A percentile compares a stretch with the other conserved stretches of the same genome.
phyloP scores from a whole-genome alignment of 2,329 filamentous ascomycete species.

The Xylaria arbuscula region DNA sequence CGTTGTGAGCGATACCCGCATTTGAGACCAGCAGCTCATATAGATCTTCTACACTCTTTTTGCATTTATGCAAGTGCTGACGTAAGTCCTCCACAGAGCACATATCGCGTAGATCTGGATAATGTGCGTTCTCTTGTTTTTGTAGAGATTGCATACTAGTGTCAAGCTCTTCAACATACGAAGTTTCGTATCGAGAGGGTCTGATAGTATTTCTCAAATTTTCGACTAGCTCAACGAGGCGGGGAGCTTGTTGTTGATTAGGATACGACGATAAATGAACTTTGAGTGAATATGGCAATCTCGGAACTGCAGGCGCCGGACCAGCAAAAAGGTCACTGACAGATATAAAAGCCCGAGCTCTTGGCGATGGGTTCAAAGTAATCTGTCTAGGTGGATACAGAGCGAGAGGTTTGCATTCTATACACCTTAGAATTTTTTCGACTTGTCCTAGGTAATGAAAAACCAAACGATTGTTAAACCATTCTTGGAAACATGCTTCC shows the following conservation, averaged over 20 bases:
- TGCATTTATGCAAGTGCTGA: slow-evolving; percentile 14
- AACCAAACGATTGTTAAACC: slow-evolving; percentile 16
- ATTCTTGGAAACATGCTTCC: slow-evolving; percentile 11
- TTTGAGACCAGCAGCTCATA: neutral
- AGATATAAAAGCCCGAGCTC: slow-evolving; percentile 20
- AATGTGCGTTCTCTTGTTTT: neutral
- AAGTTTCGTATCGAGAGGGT: slow-evolving; percentile 10
- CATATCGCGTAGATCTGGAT: neutral
- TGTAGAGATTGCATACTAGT: slow-evolving; percentile 26
- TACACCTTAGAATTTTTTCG: neutral
- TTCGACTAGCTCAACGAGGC: slow-evolving; percentile 19
- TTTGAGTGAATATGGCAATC: neutral
- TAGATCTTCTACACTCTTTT: slow-evolving; percentile 6
- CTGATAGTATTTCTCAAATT: neutral
- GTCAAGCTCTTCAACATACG: slow-evolving; percentile 24
- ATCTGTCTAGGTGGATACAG: neutral
- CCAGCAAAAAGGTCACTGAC: slow-evolving; percentile 24
- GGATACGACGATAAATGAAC: neutral
- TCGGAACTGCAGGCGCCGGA: slow-evolving; percentile 1
- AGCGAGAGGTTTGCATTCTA: neutral
- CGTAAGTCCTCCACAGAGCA: neutral
- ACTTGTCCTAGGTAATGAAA: slow-evolving; percentile 15
- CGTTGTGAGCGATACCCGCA: neutral
- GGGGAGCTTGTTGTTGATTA: neutral
- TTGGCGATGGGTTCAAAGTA: slow-evolving; percentile 1